Percentiles rank a stretch among this genome's conserved stretches.
Evolutionary conservation across 805 yeast genomes (phyloP).

Genomic region (Blastobotrys parvus): DNA sequence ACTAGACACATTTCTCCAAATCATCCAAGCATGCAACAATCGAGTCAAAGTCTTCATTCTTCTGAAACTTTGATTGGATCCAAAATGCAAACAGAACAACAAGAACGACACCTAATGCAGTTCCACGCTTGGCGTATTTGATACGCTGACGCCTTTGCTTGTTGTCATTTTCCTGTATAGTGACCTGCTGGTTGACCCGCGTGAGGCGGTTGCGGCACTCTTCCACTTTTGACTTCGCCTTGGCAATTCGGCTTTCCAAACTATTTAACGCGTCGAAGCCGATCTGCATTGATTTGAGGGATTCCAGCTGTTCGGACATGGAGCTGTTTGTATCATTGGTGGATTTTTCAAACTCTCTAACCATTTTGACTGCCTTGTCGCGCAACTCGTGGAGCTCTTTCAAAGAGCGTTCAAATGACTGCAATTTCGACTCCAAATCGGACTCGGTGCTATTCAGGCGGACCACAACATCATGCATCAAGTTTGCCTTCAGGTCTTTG

Average conservation of each 20-base stretch:
- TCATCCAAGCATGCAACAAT: constrained; percentile 15
- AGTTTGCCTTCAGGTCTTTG: constrained; percentile 9
- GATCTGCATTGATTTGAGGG: constrained; percentile 18
- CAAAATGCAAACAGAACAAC: constrained; percentile 11
- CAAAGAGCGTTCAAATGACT: constrained; percentile 18
- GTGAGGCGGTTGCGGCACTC: constrained; percentile 20
- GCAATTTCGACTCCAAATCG: constrained; percentile 11
- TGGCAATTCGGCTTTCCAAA: constrained; percentile 19
- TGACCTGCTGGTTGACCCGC: constrained; percentile 17
- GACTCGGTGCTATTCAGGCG: constrained; percentile 11
- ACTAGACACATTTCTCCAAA: constrained; percentile 5
- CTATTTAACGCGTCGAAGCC: constrained; percentile 16
- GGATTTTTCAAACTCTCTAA: constrained; percentile 16
- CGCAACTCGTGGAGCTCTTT: constrained; percentile 20
- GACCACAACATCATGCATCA: constrained; percentile 14
- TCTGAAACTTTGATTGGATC: constrained; percentile 3
- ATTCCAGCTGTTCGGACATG: constrained; percentile 18
- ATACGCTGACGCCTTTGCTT: constrained; percentile 12
- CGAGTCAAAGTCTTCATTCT: constrained; percentile 13
- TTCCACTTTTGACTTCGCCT: constrained; percentile 18
- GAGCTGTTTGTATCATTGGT: constrained; percentile 13
- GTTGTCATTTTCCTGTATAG: constrained; percentile 16
- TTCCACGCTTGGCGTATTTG: constrained; percentile 11
- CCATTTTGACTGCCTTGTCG: constrained; percentile 13
- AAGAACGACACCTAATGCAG: constrained; percentile 5